Conservation (phyloP, 805 yeast species). For the Lachancea quebecensis region DNA sequence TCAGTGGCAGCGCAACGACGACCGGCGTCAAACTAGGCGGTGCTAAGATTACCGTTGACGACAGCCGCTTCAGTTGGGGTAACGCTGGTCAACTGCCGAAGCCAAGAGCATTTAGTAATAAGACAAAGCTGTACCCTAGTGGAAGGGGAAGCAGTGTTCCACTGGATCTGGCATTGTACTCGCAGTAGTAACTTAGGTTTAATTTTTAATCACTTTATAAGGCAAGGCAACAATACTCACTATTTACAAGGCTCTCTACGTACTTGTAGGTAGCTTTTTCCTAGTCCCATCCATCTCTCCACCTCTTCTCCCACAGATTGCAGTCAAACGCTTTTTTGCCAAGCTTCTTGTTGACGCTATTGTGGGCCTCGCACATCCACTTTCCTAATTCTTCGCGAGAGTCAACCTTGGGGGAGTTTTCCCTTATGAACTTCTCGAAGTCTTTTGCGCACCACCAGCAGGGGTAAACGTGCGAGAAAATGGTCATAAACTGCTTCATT, state of each 20-base stretch:
- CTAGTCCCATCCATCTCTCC: constrained; percentile 89
- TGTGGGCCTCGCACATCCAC: constrained; percentile 96
- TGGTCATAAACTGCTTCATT: constrained; percentile 57
- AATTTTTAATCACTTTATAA: background rate
- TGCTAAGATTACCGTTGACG: constrained; percentile 50
- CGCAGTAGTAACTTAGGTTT: background rate
- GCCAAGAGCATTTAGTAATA: constrained; percentile 74
- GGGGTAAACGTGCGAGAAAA: constrained; percentile 80
- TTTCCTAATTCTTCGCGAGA: constrained; percentile 73
- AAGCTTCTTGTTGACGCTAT: constrained; percentile 78
- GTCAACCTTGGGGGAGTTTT: constrained; percentile 47
- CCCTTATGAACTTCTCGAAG: constrained; percentile 55
- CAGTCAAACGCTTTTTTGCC: constrained; percentile 88
- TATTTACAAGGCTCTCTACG: no score
- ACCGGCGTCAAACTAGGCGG: constrained; percentile 23
- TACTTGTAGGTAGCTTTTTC: no score
- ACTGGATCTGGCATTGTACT: constrained; percentile 45
- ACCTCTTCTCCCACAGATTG: constrained; percentile 81
- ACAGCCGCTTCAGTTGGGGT: constrained; percentile 59
- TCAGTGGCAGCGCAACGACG: constrained; percentile 24
- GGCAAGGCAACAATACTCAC: background rate
- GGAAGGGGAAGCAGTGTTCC: constrained; percentile 95
- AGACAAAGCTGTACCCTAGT: constrained; percentile 80
- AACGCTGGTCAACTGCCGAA: constrained; percentile 69
- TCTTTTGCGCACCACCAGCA: constrained; percentile 92